phyloP scores from a whole-genome alignment of 306 rosid species.

The Adenanthera pavonina region DNA sequence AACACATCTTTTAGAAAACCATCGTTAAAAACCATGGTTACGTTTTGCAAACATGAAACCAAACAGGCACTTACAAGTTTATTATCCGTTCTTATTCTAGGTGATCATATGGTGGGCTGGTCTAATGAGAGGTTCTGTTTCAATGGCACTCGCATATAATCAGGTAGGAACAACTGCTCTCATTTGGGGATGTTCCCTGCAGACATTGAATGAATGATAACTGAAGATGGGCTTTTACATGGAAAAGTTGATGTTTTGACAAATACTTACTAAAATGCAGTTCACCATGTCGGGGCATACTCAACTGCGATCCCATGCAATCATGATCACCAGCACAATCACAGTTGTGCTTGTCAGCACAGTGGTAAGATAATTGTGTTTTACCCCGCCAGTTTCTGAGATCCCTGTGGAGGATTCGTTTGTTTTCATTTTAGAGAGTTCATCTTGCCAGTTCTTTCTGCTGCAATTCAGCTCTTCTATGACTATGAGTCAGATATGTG shows the following conservation, averaged over 20 bases:
- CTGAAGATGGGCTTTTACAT: constrained; percentile 3
- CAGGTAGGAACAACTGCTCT: constrained; percentile 61
- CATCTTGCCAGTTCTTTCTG: constrained; percentile 6
- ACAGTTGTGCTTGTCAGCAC: constrained; percentile 95
- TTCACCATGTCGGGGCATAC: constrained; percentile 89
- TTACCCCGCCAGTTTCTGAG: not conserved
- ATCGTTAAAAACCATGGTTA: too few relatives aligned
- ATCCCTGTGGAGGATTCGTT: not conserved
- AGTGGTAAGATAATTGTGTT: constrained; percentile 60
- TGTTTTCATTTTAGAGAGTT: not conserved
- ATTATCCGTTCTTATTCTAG: constrained; percentile 50
- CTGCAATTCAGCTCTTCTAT: not conserved
- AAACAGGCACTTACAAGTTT: too few relatives aligned
- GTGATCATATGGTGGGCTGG: constrained; percentile 99
- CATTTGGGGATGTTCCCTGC: not conserved
- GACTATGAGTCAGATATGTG: not conserved
- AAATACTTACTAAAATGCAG: constrained; percentile 56
- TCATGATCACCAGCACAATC: constrained; percentile 95
- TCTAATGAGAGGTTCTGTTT: constrained; percentile 99
- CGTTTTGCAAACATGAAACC: too few relatives aligned
- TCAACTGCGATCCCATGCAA: constrained; percentile 70
- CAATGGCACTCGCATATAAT: constrained; percentile 97
- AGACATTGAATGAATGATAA: constrained; percentile 3
- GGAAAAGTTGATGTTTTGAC: constrained; percentile 16
- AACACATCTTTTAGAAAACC: too few relatives aligned